Evolutionary conservation across 768 basidiomycete genomes (phyloP), one percentile per base, ranked within the genome.

Genomic region (Tricholoma terreum): DNA sequence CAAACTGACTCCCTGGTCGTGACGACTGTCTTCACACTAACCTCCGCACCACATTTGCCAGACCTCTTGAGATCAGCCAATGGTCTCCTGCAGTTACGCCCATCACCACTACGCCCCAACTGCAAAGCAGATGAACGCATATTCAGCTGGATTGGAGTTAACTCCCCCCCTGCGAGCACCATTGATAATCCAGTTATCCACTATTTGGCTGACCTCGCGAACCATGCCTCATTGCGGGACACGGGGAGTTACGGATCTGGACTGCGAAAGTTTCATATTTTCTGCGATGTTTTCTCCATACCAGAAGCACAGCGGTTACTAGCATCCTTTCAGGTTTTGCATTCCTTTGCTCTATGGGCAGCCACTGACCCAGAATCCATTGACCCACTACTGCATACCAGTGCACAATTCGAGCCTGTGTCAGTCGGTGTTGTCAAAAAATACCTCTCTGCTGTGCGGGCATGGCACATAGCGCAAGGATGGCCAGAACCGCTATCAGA

Each of bases 111-210:
- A 0, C 62, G 63, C 1, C 71, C 68, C 1, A 34, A 31, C 19
- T 68, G 70, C 49, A 35, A 22, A 6, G 68, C 70, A 6, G 50
- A 52, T 6, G 60, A 70, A 45, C 58, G 65, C 6, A 62, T n/a
- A n/a, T n/a, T n/a, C n/a, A n/a, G n/a, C n/a, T n/a, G n/a, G n/a
- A n/a, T n/a, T n/a, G n/a, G n/a, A n/a, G n/a, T n/a, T n/a, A n/a
- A n/a, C n/a, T n/a, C n/a, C n/a, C n/a, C n/a, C n/a, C n/a, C n/a
- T n/a, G n/a, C n/a, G n/a, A n/a, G n/a, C n/a, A n/a, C n/a, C n/a
- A n/a, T n/a, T n/a, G n/a, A n/a, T n/a, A n/a, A n/a, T n/a, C n/a
- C n/a, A n/a, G n/a, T n/a, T n/a, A n/a, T n/a, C n/a, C n/a, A n/a
- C n/a, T n/a, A n/a, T n/a, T n/a, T n/a, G n/a, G n/a, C n/a, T n/a